Conservation (phyloP, 75 land plant genomes). For the Sequoia sempervirens region DNA sequence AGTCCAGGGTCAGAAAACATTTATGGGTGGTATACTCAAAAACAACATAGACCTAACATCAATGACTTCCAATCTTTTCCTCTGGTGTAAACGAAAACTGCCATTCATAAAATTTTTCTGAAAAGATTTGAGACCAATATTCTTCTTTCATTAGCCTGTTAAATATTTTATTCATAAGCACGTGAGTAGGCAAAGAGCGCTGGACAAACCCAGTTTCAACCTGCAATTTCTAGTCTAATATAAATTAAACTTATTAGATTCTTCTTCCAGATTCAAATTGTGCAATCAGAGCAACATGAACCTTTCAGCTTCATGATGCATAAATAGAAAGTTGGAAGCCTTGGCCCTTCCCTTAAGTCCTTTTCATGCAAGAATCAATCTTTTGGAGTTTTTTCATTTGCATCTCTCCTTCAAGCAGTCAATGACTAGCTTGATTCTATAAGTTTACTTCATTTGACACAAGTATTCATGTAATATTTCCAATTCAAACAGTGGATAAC, state of each 20-base stretch:
- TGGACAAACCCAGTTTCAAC: background rate
- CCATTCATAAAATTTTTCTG: constrained; percentile 1
- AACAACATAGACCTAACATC: constrained; percentile 6
- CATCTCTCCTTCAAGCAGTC: background rate
- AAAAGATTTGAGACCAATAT: background rate
- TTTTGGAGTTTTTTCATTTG: background rate
- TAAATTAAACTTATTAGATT: background rate
- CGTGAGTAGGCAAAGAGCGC: background rate
- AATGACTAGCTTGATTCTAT: background rate
- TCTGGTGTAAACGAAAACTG: constrained; percentile 6
- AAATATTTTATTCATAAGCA: background rate
- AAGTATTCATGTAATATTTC: background rate
- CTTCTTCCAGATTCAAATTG: background rate
- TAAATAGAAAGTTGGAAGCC: background rate
- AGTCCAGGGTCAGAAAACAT: constrained; percentile 32
- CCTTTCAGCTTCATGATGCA: background rate
- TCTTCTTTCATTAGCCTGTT: background rate
- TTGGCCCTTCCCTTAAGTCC: background rate
- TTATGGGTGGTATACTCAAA: background rate
- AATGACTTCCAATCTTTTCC: constrained; percentile 3
- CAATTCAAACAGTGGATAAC: background rate
- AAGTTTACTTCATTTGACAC: background rate
- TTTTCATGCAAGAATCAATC: background rate
- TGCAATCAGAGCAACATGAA: background rate
- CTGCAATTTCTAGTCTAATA: background rate